Evolutionary conservation across 768 basidiomycete species (phyloP), one percentile per base, ranked within the genome.

Genomic region (Ramaria sp.): DNA sequence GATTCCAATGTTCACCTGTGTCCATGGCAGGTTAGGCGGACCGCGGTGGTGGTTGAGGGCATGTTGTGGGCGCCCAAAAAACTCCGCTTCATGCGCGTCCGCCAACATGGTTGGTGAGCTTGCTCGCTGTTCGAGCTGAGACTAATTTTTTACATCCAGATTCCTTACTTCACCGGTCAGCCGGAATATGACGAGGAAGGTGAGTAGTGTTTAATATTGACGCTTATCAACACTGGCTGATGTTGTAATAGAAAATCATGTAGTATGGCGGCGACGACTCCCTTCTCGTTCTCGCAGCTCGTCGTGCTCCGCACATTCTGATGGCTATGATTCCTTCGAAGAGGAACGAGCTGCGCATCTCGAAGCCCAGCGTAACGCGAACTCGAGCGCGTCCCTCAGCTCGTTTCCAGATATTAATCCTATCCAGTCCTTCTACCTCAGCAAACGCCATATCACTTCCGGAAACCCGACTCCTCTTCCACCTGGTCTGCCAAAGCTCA

Each of bases 361-460:
- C 45, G 45, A 47, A 16, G 45, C 45, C 15, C 45, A 27, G 24
- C 45, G 45, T 1, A 47, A 47, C 12, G 45, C 45, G 25, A 25
- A 27, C 45, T 47, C 45, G 38, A 43, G 51, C 24, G 50, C 30
- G 18, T 60, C 59, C 7, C 52, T 54, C 22, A 50, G 43, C 47
- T 61, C 61, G 20, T 47, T 60, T 42, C 54, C 61, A 50, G 56
- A 55, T 13, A 47, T 61, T 44, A 56, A 55, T 36, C 57, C 60
- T 10, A 51, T 60, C 39, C 53, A 58, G 20, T 56, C 57, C 30
- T 55, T 51, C 28, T 63, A 58, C 48, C 58, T 53, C 53, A 45
- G 52, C 30, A 93, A 94, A 66, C 80, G 93, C 41, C 93, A 97
- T 70, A 77, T 90, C 34, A 91, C 88, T 12, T 90, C 86, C 64